A percentile compares a stretch with the other conserved stretches of the same genome.
These are phyloP conservation scores for Colletotrichum gigasporum DNA, from an alignment of 2,329 filamentous ascomycete genomes.

Conservation along the genomic window DNA sequence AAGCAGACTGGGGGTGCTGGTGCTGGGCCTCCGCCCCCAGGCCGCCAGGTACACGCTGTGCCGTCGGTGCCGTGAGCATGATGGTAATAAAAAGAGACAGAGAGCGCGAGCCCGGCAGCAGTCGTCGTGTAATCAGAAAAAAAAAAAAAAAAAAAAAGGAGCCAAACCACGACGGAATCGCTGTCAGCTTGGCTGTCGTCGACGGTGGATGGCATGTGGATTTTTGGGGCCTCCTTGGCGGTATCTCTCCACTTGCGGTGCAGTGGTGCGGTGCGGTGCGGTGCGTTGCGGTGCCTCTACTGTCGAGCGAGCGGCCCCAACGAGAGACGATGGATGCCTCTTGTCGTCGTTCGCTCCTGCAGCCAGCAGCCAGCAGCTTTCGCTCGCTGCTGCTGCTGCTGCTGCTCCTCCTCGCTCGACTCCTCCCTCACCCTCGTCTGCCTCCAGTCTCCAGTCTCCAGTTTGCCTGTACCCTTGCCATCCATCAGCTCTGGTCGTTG, in stretches of 20 bases:
- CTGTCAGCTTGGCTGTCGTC: conserved; percentile 17
- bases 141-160: background rate
- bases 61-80: conserved; percentile 10
- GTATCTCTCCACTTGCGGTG: conserved; percentile 9
- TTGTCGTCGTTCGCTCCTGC: background rate
- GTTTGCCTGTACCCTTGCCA: background rate
- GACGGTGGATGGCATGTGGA: conserved; percentile 21
- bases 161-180: background rate
- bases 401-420: background rate
- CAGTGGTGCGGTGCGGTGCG: conserved; percentile 1
- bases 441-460: background rate
- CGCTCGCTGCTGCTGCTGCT: background rate
- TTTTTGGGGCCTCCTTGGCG: conserved; percentile 13
- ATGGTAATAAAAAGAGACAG: conserved; percentile 13
- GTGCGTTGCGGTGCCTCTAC: background rate
- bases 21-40: conserved; percentile 4
- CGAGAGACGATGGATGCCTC: conserved; percentile 14
- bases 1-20: background rate
- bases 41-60: background rate
- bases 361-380: background rate
- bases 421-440: background rate
- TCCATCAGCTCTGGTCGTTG: conserved; percentile 27
- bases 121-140: conserved; percentile 2
- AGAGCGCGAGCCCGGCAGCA: background rate
- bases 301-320: background rate